These are phyloP conservation scores for Teratosphaeria gauchensis DNA, from an alignment of 2,329 filamentous ascomycete genomes.

Conservation along the genomic window DNA sequence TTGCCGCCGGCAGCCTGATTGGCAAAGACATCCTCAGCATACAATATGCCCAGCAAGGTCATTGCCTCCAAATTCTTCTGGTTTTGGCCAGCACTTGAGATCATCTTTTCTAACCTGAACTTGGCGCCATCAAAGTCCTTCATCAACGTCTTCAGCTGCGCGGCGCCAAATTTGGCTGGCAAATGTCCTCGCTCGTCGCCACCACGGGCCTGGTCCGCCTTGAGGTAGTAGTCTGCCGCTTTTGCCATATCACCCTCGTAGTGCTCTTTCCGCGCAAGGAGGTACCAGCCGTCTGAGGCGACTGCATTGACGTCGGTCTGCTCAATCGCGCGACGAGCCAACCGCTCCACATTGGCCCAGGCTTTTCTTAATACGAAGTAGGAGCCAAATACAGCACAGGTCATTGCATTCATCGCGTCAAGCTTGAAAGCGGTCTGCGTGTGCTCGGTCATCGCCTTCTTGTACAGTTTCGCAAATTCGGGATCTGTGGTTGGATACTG, in stretches of 20 bases:
- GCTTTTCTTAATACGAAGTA: conserved; percentile 82
- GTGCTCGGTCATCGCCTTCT: conserved; percentile 88
- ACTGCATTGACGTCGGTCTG: conserved; percentile 93
- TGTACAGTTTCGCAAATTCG: conserved; percentile 76
- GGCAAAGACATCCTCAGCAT: conserved; percentile 87
- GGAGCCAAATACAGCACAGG: conserved; percentile 78
- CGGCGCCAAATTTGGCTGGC: conserved; percentile 87
- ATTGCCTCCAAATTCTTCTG: conserved; percentile 79
- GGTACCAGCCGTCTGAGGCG: conserved; percentile 94
- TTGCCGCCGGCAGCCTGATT: conserved; percentile 61
- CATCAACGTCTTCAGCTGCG: conserved; percentile 77
- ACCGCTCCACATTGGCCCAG: conserved; percentile 69
- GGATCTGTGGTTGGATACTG: conserved; percentile 75
- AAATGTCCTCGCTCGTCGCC: conserved; percentile 84
- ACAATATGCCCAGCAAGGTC: conserved; percentile 80
- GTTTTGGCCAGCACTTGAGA: conserved; percentile 49
- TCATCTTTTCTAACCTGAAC: conserved; percentile 85
- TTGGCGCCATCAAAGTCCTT: conserved; percentile 86
- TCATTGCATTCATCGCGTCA: conserved; percentile 82
- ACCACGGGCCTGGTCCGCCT: conserved; percentile 83
- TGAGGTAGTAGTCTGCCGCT: conserved; percentile 77
- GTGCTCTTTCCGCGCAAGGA: conserved; percentile 85
- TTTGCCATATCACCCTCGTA: conserved; percentile 64
- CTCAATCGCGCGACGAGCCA: conserved; percentile 89
- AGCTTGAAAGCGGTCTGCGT: conserved; percentile 89